phyloP scores from a whole-genome alignment of 768 basidiomycete species.

The Kwoniella heveanensis region DNA sequence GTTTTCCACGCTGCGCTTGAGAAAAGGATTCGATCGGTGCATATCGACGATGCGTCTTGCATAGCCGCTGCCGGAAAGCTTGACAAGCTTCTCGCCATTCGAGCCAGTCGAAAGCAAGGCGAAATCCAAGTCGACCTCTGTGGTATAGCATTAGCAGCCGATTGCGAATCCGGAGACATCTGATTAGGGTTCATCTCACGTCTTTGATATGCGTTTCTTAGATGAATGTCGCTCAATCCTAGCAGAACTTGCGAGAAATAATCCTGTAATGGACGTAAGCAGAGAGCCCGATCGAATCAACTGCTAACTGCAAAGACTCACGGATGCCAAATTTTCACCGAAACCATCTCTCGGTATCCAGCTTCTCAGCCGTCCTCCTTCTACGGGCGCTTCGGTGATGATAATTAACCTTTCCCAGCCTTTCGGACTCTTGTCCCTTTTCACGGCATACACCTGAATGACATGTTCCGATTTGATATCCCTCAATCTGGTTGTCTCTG shows the following conservation, averaged over 20 bases:
- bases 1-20: conserved; percentile 42
- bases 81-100: conserved; percentile 64
- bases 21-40: conserved; percentile 80
- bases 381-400: conserved; percentile 33
- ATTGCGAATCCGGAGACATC: neutral
- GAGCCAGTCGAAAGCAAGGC: conserved; percentile 50
- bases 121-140: conserved; percentile 42
- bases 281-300: too few relatives aligned
- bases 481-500: conserved; percentile 40
- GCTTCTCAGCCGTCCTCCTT: conserved; percentile 36
- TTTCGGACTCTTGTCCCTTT: conserved; percentile 44
- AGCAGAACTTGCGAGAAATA: conserved; percentile 43
- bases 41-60: conserved; percentile 74
- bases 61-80: conserved; percentile 73
- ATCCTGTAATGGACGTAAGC: conserved; percentile 16
- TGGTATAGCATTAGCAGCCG: neutral
- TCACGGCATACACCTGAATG: conserved; percentile 38
- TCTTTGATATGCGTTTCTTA: conserved; percentile 37
- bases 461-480: conserved; percentile 40
- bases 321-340: conserved; percentile 36
- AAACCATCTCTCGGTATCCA: conserved; percentile 44
- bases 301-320: conserved; percentile 12
- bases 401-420: conserved; percentile 51
- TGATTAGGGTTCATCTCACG: conserved; percentile 25
- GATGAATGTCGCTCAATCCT: conserved; percentile 47